Evolutionary conservation across 768 basidiomycete species (phyloP).

Genomic region (Ramaria rubella): DNA sequence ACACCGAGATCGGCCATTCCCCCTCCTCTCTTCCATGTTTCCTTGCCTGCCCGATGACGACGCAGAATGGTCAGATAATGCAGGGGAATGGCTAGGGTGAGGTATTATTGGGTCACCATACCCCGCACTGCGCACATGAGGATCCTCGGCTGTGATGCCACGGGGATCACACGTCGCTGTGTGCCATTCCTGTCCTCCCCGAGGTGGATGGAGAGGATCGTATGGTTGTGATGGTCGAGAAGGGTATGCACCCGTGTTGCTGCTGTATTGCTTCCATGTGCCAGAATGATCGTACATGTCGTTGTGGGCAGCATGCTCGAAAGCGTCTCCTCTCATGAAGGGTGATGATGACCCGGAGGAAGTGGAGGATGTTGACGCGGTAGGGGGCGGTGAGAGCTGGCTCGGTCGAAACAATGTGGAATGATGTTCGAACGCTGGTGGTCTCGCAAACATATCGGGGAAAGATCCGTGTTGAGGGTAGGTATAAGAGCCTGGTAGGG

Average conservation of each 20-base stretch:
- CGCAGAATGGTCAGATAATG: neutral
- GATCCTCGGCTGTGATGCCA: neutral
- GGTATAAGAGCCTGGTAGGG: neutral
- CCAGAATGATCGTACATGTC: neutral
- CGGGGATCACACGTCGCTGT: constrained; percentile 6
- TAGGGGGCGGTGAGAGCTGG: neutral
- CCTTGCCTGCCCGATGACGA: neutral
- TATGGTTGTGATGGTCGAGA: neutral
- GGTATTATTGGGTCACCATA: neutral
- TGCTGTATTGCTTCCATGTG: neutral
- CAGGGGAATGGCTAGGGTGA: neutral
- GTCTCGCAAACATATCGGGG: too few relatives aligned
- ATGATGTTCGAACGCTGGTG: neutral
- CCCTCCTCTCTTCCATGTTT: neutral
- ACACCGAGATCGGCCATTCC: neutral
- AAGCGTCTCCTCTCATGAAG: neutral
- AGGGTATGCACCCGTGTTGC: neutral
- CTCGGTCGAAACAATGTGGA: neutral
- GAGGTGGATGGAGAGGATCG: neutral
- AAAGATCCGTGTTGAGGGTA: neutral
- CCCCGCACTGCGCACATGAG: too few relatives aligned
- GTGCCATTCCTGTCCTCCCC: neutral
- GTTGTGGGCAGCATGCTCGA: neutral
- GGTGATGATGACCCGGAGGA: constrained; percentile 10
- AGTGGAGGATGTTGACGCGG: constrained; percentile 2